Evolutionary conservation across 192 early-diverging fungal species (phyloP).

Genomic region (Umbelopsis vinacea): DNA sequence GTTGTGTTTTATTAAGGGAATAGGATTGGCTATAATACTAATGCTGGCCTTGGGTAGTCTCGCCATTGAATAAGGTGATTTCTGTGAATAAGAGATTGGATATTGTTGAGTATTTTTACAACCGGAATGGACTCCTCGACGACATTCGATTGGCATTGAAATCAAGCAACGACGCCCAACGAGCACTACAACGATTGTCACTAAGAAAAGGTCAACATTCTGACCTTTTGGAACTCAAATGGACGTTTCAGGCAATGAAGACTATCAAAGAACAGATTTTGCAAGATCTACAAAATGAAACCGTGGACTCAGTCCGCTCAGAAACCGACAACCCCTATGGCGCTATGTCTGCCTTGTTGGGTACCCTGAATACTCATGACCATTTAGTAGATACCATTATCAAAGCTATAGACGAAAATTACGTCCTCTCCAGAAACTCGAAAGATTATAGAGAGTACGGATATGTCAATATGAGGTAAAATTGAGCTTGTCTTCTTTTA

Average conservation of each 20-base stretch:
- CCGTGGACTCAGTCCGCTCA: not conserved
- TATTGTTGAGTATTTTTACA: conserved; percentile 73
- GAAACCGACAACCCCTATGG: not conserved
- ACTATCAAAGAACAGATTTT: conserved; percentile 41
- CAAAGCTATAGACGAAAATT: conserved; percentile 50
- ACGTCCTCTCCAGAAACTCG: conserved; percentile 43
- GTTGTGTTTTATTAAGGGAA: not conserved
- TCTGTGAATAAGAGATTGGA: conserved; percentile 76
- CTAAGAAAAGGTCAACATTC: conserved; percentile 64
- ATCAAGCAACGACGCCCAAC: conserved; percentile 67
- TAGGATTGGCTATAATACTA: conserved; percentile 22
- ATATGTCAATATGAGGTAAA: conserved; percentile 47
- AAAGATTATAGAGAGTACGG: conserved; percentile 46
- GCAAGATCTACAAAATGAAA: not conserved
- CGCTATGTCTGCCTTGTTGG: conserved; percentile 27
- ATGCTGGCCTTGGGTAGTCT: conserved; percentile 39
- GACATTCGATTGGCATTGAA: conserved; percentile 56
- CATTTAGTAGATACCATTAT: conserved; percentile 44
- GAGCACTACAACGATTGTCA: conserved; percentile 72
- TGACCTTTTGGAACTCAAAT: conserved; percentile 64
- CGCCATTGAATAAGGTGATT: conserved; percentile 66
- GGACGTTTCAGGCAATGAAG: conserved; percentile 59
- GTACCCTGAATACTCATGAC: conserved; percentile 47
- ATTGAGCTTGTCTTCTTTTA: too few relatives aligned
- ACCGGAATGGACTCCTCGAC: conserved; percentile 54